These are phyloP conservation scores for Mycosphaerella arachidis DNA, from an alignment of 2,329 filamentous ascomycete genomes.

Conservation along the genomic window DNA sequence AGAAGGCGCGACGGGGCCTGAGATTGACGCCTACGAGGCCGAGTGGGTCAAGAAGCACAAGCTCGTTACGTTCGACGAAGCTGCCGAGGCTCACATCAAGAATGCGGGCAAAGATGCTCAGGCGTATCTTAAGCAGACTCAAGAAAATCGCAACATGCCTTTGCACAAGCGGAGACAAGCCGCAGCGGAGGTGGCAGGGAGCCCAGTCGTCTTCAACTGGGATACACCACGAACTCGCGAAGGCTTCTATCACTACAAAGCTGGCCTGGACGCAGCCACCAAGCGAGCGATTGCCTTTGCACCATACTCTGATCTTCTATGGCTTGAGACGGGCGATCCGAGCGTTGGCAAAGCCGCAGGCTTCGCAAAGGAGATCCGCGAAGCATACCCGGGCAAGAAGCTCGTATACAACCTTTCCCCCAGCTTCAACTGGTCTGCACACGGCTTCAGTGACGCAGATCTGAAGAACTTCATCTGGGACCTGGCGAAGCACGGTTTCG, in stretches of 20 bases:
- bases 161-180: constrained; percentile 71
- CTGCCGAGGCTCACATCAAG: constrained; percentile 42
- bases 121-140: constrained; percentile 28
- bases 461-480: constrained; percentile 96
- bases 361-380: constrained; percentile 73
- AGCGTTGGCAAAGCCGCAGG: constrained; percentile 69
- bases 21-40: constrained; percentile 83
- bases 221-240: constrained; percentile 90
- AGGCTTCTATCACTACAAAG: constrained; percentile 86
- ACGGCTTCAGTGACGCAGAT: constrained; percentile 79
- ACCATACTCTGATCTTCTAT: constrained; percentile 89
- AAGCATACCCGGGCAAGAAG: constrained; percentile 69
- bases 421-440: constrained; percentile 97
- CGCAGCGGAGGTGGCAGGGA: constrained; percentile 62
- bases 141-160: constrained; percentile 66
- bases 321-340: constrained; percentile 93
- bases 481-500: constrained; percentile 77
- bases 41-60: constrained; percentile 82
- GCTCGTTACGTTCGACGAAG: constrained; percentile 86
- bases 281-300: constrained; percentile 90
- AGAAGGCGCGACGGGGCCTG: constrained; percentile 66
- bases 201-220: constrained; percentile 77
- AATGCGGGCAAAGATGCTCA: constrained; percentile 27
- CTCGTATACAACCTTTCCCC: constrained; percentile 95
- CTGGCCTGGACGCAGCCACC: constrained; percentile 78